Evolutionary conservation across 805 yeast genomes (phyloP).

Genomic region (Candida parachauliodes): DNA sequence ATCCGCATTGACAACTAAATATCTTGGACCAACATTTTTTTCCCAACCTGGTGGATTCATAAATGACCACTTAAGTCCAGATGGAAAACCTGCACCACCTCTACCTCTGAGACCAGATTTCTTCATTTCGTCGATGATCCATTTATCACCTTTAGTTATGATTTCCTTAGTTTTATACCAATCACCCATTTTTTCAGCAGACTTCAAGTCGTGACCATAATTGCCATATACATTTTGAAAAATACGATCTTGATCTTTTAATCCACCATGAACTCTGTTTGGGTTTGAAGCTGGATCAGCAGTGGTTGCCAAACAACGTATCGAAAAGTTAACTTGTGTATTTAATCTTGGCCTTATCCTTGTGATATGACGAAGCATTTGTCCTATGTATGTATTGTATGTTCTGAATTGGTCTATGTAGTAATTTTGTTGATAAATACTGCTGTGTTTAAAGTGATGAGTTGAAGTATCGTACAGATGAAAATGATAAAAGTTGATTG

Average conservation of each 20-base stretch:
- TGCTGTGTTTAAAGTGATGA: neutral
- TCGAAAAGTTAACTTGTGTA: constrained; percentile 19
- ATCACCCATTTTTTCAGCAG: constrained; percentile 79
- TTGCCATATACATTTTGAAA: constrained; percentile 79
- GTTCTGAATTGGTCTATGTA: neutral
- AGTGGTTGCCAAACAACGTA: constrained; percentile 42
- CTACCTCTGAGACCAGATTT: constrained; percentile 84
- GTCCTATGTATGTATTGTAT: constrained; percentile 1
- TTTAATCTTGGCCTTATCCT: constrained; percentile 16
- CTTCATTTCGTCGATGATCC: constrained; percentile 88
- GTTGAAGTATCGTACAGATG: too few species aligned
- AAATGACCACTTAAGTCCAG: constrained; percentile 88
- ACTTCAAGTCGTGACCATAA: constrained; percentile 71
- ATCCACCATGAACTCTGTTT: constrained; percentile 63
- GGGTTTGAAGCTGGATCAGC: constrained; percentile 49
- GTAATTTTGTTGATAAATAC: neutral
- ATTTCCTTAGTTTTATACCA: constrained; percentile 92
- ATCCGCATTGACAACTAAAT: constrained; percentile 86
- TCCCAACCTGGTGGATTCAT: constrained; percentile 98
- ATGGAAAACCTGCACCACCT: constrained; percentile 94
- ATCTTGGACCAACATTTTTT: constrained; percentile 83
- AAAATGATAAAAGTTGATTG: too few species aligned
- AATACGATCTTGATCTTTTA: constrained; percentile 79
- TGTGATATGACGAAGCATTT: constrained; percentile 34
- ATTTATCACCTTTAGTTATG: constrained; percentile 74